phyloP scores from a whole-genome alignment of 805 yeast species.

The Tetrapisispora nanseiensis region DNA sequence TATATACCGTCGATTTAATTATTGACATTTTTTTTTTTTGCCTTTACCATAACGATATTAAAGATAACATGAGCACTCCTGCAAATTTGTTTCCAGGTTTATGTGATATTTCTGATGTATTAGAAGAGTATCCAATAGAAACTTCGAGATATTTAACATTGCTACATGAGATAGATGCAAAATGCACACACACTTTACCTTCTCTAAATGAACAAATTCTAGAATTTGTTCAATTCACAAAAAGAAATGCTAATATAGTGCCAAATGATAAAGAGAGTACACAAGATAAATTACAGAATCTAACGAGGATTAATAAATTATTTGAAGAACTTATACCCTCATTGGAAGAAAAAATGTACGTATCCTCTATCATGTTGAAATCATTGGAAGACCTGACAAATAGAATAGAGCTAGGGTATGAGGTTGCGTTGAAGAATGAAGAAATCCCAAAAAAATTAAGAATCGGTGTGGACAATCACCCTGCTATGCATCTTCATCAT shows the following conservation, averaged over 20 bases:
- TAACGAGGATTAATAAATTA: conserved; percentile 31
- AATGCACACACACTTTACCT: conserved; percentile 71
- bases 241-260: not conserved
- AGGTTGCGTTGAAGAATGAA: conserved; percentile 49
- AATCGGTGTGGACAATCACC: conserved; percentile 75
- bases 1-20: too few species aligned
- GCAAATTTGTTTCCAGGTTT: conserved; percentile 67
- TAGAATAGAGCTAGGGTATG: conserved; percentile 73
- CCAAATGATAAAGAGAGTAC: not conserved
- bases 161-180: conserved; percentile 89
- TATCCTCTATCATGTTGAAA: conserved; percentile 84
- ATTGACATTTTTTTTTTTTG: too few species aligned
- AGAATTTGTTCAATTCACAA: conserved; percentile 11
- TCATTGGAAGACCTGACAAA: conserved; percentile 55
- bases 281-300: conserved; percentile 20
- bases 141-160: conserved; percentile 76
- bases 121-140: conserved; percentile 83
- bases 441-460: conserved; percentile 79
- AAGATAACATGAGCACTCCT: conserved; percentile 27
- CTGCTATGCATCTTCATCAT: conserved; percentile 56
- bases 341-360: conserved; percentile 94
- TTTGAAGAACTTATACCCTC: conserved; percentile 76
- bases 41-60: too few species aligned
- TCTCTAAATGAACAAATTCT: conserved; percentile 37
- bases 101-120: conserved; percentile 83